Evolutionary conservation across 805 yeast genomes (phyloP), one percentile per base, ranked within the genome.

Genomic region (Debaryomyces tyrocola): DNA sequence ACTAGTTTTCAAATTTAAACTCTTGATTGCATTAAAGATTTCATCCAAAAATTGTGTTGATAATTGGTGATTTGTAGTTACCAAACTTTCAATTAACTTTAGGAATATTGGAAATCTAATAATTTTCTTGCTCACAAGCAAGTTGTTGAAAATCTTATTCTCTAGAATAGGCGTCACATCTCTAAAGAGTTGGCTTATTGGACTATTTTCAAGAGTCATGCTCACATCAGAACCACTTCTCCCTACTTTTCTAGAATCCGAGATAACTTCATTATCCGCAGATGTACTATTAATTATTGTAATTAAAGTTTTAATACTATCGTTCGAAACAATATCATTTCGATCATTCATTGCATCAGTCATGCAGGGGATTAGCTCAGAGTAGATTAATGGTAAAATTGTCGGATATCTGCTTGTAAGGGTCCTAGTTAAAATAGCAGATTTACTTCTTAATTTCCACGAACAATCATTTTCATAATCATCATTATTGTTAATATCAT

Each of bases 361-460:
- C 4, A 80, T 43, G 1, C 48, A 48, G 6, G 55, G 62, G 45
- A 72, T 66, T 10, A 68, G 58, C 1, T 46, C 37, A 2, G 58
- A 47, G 45, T 72, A 74, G 7, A 78, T 48, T 2, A 53, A 36
- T 5, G 71, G 61, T 14, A 80, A 55, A 1, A 59, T 46, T 1
- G 49, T 44, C 2, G 83, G 79, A 43, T 66, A 69, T 1, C 57
- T 52, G 2, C 55, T 56, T n/a, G 77, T 63, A 11, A 55, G 40
- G 6, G 48, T 36, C 17, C 71, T 60, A 6, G 77, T 55, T 29
- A 82, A 56, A 27, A 64, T 66, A 6, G 79, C 70, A 0, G 87
- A 65, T 44, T 75, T 76, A 36, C 79, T 67, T 48, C 94, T 69
- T 15, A 87, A 63, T 51, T 79, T 83, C 86, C 91, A 84, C 7